Evolutionary conservation across 805 yeast species (phyloP).

Genomic region (Komagataella mondaviorum): DNA sequence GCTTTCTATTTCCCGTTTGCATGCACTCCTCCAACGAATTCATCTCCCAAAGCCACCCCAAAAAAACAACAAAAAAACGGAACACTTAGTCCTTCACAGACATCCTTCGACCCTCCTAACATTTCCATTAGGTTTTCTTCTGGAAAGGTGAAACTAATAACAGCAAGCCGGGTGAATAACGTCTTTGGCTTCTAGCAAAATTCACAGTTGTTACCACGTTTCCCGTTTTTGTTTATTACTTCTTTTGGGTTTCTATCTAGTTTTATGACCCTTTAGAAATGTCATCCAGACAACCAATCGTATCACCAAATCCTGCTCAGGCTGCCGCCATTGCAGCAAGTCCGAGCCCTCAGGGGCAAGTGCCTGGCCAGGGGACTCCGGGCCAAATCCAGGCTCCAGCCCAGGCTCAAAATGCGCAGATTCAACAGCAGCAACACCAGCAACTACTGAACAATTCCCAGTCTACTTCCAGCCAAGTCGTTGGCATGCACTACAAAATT

Average conservation of each 20-base stretch:
- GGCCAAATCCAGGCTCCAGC: neutral
- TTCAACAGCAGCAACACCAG: slow-evolving; percentile 20
- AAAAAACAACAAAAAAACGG: neutral
- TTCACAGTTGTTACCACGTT: neutral
- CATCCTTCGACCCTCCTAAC: neutral
- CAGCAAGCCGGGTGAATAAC: neutral
- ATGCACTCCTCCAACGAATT: neutral
- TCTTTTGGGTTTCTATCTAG: neutral
- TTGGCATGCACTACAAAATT: slow-evolving; percentile 91
- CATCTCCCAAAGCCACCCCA: neutral
- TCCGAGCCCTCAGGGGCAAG: neutral
- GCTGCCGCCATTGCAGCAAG: neutral
- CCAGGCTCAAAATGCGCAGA: slow-evolving; percentile 5
- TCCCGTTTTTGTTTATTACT: neutral
- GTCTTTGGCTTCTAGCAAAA: neutral
- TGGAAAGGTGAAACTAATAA: neutral
- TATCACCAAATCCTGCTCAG: neutral
- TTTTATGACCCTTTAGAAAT: neutral
- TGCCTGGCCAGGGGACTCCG: neutral
- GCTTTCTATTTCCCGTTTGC: neutral
- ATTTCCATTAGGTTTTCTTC: neutral
- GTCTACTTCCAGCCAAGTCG: slow-evolving; percentile 41
- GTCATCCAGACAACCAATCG: neutral
- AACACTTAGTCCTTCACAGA: neutral
- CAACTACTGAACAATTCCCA: slow-evolving; percentile 8